Evolutionary conservation across 2,329 filamentous ascomycete species (phyloP).

Genomic region (Sporothrix dimorphospora): DNA sequence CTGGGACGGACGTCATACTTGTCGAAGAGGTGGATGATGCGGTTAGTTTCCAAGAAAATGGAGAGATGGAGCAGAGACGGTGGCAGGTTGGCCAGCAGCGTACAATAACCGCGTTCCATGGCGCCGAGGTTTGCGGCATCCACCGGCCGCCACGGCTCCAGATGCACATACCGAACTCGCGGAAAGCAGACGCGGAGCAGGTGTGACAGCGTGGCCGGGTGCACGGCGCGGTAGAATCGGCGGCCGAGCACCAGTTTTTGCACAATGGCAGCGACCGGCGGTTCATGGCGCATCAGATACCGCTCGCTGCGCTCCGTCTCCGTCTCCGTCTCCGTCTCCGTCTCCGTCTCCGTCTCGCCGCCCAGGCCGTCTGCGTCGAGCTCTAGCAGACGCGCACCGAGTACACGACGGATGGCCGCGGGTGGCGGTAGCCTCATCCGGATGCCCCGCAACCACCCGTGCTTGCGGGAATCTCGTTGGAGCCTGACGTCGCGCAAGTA

Average conservation of each 20-base stretch:
- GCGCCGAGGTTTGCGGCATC: background rate
- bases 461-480: background rate
- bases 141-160: constrained; percentile 2
- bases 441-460: background rate
- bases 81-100: background rate
- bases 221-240: background rate
- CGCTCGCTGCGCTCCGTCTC: background rate
- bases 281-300: background rate
- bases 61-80: background rate
- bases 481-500: background rate
- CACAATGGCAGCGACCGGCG: background rate
- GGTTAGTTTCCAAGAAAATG: background rate
- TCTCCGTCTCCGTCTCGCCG: background rate
- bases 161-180: background rate
- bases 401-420: background rate
- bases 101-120: background rate
- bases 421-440: background rate
- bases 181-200: background rate
- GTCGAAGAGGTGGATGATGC: background rate
- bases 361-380: background rate
- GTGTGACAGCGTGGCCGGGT: background rate
- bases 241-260: background rate
- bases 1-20: background rate
- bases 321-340: too few relatives aligned
- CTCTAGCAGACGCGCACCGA: background rate